Conservation (phyloP, 345 rosid genomes). For the Carallia pectinifolia region DNA sequence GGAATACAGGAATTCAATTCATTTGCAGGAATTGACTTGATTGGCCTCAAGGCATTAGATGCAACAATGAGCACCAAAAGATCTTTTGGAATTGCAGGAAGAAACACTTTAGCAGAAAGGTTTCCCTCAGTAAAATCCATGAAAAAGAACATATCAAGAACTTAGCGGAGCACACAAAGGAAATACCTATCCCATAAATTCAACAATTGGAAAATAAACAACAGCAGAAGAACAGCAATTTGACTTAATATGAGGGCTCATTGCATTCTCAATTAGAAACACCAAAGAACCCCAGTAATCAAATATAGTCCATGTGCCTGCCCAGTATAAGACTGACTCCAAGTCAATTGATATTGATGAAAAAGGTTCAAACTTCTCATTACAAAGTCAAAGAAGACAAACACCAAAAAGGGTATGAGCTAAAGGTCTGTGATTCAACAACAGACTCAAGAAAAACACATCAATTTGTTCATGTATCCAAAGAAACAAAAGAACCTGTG, state of each 20-base stretch:
- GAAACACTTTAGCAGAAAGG: conserved; percentile 2
- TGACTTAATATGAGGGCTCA: conserved; percentile 21
- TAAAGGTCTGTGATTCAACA: conserved; percentile 11
- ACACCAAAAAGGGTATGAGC: conserved; percentile 6
- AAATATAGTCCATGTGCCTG: conserved; percentile 11
- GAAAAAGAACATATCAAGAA: conserved; percentile 5
- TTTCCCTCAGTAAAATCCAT: background rate
- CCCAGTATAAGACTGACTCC: conserved; percentile 25
- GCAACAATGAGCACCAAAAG: background rate
- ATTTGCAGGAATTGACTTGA: conserved; percentile 9
- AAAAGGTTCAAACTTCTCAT: conserved; percentile 21
- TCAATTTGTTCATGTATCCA: conserved; percentile 14
- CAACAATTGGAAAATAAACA: conserved; percentile 11
- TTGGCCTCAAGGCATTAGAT: background rate
- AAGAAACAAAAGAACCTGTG: conserved; percentile 9
- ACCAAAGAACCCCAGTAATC: conserved; percentile 11
- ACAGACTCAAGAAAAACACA: conserved; percentile 16
- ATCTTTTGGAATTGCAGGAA: background rate
- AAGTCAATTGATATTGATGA: conserved; percentile 16
- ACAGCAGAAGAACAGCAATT: conserved; percentile 14
- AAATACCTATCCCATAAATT: conserved; percentile 8
- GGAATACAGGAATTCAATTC: background rate
- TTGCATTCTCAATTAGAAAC: conserved; percentile 3
- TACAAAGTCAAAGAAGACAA: conserved; percentile 23
- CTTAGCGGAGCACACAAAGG: background rate